Base-by-base conservation (phyloP, 164 flowering plant genomes). In the Stephania cephalantha region DNA sequence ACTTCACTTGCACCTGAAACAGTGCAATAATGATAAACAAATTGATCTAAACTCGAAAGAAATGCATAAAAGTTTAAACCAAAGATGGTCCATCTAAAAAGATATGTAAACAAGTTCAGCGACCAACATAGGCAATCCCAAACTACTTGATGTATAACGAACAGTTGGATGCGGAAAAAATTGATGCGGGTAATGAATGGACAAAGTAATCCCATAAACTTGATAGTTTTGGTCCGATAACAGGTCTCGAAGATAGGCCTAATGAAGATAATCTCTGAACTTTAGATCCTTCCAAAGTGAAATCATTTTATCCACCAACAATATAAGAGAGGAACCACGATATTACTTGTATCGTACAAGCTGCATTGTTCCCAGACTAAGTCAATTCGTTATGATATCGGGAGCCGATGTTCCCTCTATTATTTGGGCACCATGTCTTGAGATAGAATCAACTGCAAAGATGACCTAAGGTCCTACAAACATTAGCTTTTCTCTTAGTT, bases 1-100 rank as follows among this genome's bases (percentile, higher is more conserved):
- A 95, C 82, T 87, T 95, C 76, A 95, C 98, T 87, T 88, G 93
- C 74, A 95, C 98, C 99, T 95, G 88, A 73, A 75, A 67, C 30
- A 76, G 69, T 35, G 53, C 74, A 30, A 42, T 15, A 11, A 15
- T 53, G 69, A 18, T 45, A 31, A 53, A 73, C 63, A 69, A 6
- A 31, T 13, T 25, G 17, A 68, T 50, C 44, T 1, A 11, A 29
- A 10, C 30, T 30, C 69, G 55, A 77, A 22, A 48, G 48, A 12
- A 64, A 66, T 29, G 42, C 42, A 35, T 35, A 35, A 35, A 35
- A 35, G 42, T 35, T 35, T 35, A 35, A 35, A 35, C 42, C 42
- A 35, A 35, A 68, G 17, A 7, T 15, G 31, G 11, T 31, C 25
- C 25, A 45, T 17, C 9, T 46, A 30, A 68, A 35, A 68, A 18